Evolutionary conservation across 2,329 filamentous ascomycete genomes (phyloP).

Genomic region (Fusarium buxicola): DNA sequence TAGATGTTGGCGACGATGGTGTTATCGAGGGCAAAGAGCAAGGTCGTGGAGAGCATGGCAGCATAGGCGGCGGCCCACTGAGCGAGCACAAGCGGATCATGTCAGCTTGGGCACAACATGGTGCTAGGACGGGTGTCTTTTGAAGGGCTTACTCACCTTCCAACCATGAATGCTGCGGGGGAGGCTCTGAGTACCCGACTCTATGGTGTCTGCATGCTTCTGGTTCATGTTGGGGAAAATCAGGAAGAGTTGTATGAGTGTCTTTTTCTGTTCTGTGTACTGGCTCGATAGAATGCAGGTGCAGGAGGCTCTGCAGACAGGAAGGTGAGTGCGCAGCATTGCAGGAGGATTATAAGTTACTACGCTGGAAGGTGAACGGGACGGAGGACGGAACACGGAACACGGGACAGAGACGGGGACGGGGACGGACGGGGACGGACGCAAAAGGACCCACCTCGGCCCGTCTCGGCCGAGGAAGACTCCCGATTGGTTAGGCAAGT

Average conservation of each 20-base stretch:
- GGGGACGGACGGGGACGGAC: neutral
- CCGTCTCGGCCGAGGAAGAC: neutral
- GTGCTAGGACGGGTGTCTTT: no score
- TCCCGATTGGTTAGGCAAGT: no score
- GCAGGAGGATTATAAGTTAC: neutral
- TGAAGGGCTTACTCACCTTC: neutral
- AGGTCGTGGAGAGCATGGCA: neutral
- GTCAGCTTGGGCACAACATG: no score
- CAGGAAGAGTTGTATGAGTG: no score
- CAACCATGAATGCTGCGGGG: neutral
- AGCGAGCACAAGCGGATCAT: neutral
- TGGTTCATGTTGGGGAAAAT: neutral
- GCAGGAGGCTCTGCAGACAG: no score
- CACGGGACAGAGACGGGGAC: no score
- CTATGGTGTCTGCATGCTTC: no score
- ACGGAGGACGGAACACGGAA: neutral
- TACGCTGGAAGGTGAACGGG: neutral
- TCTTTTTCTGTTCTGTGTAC: no score
- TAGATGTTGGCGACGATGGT: constrained; percentile 37
- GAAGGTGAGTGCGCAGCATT: neutral
- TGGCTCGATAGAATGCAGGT: no score
- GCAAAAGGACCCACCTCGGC: neutral
- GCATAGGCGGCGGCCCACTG: constrained; percentile 1
- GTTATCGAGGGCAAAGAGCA: constrained; percentile 21
- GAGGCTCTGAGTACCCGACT: neutral